phyloP scores from a whole-genome alignment of 2,329 filamentous ascomycete species.

The Botrytis paeoniae region DNA sequence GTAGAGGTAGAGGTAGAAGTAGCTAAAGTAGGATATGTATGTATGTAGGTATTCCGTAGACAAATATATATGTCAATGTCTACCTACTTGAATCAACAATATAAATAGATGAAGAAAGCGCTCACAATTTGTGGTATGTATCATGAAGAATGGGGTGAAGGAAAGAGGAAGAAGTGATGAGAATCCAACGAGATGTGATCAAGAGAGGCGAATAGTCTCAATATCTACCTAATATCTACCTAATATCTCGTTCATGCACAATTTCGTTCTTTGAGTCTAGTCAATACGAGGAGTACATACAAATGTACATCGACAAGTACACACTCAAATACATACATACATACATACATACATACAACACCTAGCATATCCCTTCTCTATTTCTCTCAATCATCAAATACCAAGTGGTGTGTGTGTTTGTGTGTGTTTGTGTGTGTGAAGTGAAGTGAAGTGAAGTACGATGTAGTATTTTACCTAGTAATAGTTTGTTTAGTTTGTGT shows the following conservation, averaged over 20 bases:
- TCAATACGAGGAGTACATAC: constrained; percentile 3
- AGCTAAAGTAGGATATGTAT: neutral
- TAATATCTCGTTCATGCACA: neutral
- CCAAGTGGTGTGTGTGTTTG: neutral
- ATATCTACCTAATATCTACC: neutral
- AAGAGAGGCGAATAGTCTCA: neutral
- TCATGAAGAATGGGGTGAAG: neutral
- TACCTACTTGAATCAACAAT: neutral
- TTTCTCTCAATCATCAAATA: neutral
- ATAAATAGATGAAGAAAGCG: neutral
- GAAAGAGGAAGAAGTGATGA: neutral
- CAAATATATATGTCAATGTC: too few relatives aligned
- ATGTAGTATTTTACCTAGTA: neutral
- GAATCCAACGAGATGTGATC: neutral
- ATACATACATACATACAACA: too few relatives aligned
- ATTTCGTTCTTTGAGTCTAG: neutral
- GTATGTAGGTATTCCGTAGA: neutral
- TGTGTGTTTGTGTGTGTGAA: too few relatives aligned
- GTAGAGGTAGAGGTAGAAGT: too few relatives aligned
- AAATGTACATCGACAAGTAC: too few relatives aligned
- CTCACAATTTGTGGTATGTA: neutral
- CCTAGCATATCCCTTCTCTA: neutral
- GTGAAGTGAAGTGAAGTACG: neutral
- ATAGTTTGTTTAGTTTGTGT: neutral
- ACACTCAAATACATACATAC: too few relatives aligned